These are phyloP conservation scores for Sisymbrium irio DNA, from an alignment of 345 rosid genomes.

Conservation along the genomic window DNA sequence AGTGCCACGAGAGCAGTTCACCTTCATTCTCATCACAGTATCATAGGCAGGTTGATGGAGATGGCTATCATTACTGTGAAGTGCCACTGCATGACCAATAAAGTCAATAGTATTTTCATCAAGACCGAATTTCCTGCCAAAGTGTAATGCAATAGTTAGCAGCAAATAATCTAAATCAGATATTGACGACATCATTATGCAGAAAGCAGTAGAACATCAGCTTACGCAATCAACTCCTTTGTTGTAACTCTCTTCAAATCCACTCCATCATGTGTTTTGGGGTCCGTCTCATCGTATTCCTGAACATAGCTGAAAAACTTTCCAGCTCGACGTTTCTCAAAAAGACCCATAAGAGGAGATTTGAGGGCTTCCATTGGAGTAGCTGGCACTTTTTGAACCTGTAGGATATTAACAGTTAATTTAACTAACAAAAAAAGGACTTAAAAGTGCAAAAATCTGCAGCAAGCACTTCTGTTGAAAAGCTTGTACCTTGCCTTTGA, in stretches of 20 bases:
- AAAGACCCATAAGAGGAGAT: slow-evolving; percentile 97
- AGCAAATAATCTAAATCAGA: not conserved
- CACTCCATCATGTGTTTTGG: slow-evolving; percentile 92
- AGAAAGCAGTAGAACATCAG: slow-evolving; percentile 15
- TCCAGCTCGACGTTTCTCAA: slow-evolving; percentile 96
- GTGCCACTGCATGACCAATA: slow-evolving; percentile 96
- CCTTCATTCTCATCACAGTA: slow-evolving; percentile 97
- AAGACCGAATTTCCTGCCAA: slow-evolving; percentile 82
- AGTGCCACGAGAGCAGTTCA: slow-evolving; percentile 23
- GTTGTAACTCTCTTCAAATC: slow-evolving; percentile 84
- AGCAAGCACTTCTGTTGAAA: not conserved
- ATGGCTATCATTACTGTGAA: slow-evolving; percentile 83
- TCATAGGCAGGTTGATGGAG: slow-evolving; percentile 88
- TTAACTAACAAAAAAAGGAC: not conserved
- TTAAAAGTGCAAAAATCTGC: not conserved
- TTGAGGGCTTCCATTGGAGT: slow-evolving; percentile 93
- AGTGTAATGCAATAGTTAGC: slow-evolving; percentile 20
- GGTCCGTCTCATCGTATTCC: slow-evolving; percentile 73
- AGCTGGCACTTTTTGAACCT: slow-evolving; percentile 98
- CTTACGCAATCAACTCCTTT: slow-evolving; percentile 86
- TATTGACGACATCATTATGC: not conserved
- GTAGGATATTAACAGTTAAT: slow-evolving; percentile 6
- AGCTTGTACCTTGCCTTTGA: slow-evolving; percentile 81
- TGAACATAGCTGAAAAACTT: slow-evolving; percentile 91
- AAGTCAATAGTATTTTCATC: slow-evolving; percentile 84